Evolutionary conservation across 306 rosid genomes (phyloP), one percentile per base, ranked within the genome.

Genomic region (barrel medic (Medicago truncatula)): DNA sequence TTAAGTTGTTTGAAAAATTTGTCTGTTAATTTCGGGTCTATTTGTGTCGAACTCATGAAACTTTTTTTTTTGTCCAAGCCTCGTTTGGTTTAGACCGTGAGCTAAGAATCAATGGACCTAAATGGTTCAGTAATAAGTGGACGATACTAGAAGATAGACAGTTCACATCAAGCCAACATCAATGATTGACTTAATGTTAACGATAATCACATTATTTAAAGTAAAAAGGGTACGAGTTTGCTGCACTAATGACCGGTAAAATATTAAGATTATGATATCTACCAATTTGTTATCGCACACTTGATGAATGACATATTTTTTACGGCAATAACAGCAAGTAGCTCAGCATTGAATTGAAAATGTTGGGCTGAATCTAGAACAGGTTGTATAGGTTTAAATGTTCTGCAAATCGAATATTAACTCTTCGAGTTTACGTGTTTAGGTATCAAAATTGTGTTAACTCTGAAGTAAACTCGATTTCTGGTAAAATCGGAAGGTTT

Each of bases 41-140:
- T 25, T 25, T 25, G 28, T 25, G 28, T 25, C 28, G 3, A 25
- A 25, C 3, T 25, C 2, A 25, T 25, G 34, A 28, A 28, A 28
- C 34, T 3, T 31, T 31, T 31, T 31, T 31, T 31, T 31, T 4
- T 31, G 36, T 31, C 5, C 4, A 3, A 31, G 36, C 36, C 36
- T 31, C 36, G 36, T 63, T 9, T 38, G 77, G 36, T 63, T 8
- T 36, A 77, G 81, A 74, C 74, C 20, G 4, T 43, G 49, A 71
- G 14, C 40, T 12, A 14, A 4, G 21, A 71, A 76, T 76, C 15
- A 72, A 66, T 72, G 61, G 72, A n/a, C 56, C 66, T 74, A 59
- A 57, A 14, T 6, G 50, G 21, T 8, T 64, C 10, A 31, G 8
- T 13, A 71, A 60, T 58, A 4, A 13, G 16, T 20, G 76, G 71